These are phyloP conservation scores for Perkinsus chesapeaki DNA, from an alignment of 169 alveolate species.

Conservation along the genomic window DNA sequence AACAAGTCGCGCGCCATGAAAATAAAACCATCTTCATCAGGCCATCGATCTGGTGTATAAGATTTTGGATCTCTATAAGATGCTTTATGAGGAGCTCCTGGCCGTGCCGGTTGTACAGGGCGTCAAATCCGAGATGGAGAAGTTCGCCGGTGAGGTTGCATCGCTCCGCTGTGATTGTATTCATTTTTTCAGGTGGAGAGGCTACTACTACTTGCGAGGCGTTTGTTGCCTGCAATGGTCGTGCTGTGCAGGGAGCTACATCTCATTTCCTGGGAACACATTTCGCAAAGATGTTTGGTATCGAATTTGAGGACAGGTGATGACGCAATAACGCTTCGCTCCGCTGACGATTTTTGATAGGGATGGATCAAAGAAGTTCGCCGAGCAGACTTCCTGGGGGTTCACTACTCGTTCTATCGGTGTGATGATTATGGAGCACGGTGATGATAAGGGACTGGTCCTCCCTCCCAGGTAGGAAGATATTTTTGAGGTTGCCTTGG, in stretches of 20 bases:
- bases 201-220: conserved; percentile 94
- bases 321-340: neutral
- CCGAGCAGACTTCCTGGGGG: conserved; percentile 99
- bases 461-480: conserved; percentile 81
- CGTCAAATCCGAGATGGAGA: conserved; percentile 89
- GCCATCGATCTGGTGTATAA: conserved; percentile 81
- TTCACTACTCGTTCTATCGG: conserved; percentile 90
- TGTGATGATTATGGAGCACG: conserved; percentile 90
- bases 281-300: conserved; percentile 96
- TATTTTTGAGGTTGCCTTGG: neutral
- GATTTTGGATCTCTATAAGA: conserved; percentile 77
- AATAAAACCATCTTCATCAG: neutral
- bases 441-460: conserved; percentile 95
- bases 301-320: conserved; percentile 67
- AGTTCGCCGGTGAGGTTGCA: conserved; percentile 87
- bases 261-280: conserved; percentile 96
- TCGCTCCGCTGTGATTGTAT: neutral
- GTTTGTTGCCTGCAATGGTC: conserved; percentile 93
- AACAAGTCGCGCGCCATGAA: no score
- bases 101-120: conserved; percentile 99
- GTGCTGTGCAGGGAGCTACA: conserved; percentile 96
- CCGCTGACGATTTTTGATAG: conserved; percentile 53
- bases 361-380: conserved; percentile 74
- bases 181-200: conserved; percentile 51
- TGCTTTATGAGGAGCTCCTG: conserved; percentile 87